Evolutionary conservation across 352 stramenopile genomes (phyloP).

Genomic region (Phytophthora vignae): DNA sequence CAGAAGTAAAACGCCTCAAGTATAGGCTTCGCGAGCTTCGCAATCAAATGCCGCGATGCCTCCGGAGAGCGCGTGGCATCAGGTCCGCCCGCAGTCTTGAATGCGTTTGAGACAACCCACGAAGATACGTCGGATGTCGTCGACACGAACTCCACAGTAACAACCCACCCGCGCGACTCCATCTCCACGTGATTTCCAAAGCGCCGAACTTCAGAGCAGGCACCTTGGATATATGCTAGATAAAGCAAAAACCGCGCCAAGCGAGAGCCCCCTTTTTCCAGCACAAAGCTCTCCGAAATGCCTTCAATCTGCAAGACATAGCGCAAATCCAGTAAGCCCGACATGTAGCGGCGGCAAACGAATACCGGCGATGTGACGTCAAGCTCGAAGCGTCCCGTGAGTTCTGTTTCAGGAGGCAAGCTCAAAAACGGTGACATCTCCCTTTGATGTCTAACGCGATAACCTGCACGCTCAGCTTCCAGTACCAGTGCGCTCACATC

Average conservation of each 20-base stretch:
- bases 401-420: constrained; percentile 62
- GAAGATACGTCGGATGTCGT: constrained; percentile 83
- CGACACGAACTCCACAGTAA: constrained; percentile 86
- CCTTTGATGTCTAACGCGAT: constrained; percentile 45
- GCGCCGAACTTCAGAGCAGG: constrained; percentile 65
- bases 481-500: constrained; percentile 51
- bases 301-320: constrained; percentile 98
- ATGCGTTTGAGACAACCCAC: constrained; percentile 83
- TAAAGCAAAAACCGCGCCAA: constrained; percentile 78
- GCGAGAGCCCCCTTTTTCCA: constrained; percentile 63
- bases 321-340: constrained; percentile 97
- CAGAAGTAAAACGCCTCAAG: constrained; percentile 86
- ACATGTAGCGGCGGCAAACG: constrained; percentile 95
- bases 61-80: constrained; percentile 34
- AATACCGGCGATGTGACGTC: constrained; percentile 93
- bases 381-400: constrained; percentile 68
- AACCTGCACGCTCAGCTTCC: constrained; percentile 52
- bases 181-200: constrained; percentile 82
- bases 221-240: constrained; percentile 78
- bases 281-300: constrained; percentile 92
- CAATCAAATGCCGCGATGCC: constrained; percentile 47
- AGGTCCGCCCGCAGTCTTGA: constrained; percentile 52
- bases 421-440: constrained; percentile 59
- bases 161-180: constrained; percentile 83
- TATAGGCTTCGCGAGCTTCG: constrained; percentile 67